Evolutionary conservation across 306 rosid species (phyloP).

Genomic region (Fagus crenata): DNA sequence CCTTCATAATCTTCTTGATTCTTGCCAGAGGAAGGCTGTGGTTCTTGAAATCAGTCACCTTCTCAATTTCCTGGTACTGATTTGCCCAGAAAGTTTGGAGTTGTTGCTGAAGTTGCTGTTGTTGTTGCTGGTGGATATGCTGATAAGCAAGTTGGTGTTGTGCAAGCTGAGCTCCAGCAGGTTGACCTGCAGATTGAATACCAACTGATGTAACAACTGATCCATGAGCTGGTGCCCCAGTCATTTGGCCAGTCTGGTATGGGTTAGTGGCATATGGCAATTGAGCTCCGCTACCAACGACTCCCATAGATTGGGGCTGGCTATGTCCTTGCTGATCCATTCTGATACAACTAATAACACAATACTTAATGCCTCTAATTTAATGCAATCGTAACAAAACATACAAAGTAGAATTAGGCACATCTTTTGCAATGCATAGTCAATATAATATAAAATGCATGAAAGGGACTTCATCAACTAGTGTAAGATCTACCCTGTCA

Average conservation of each 20-base stretch:
- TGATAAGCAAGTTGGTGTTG: constrained; percentile 68
- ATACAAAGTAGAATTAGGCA: background rate
- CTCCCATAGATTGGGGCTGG: constrained; percentile 43
- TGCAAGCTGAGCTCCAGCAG: constrained; percentile 49
- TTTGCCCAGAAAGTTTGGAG: constrained; percentile 57
- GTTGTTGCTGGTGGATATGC: constrained; percentile 55
- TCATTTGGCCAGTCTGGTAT: constrained; percentile 40
- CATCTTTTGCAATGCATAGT: background rate
- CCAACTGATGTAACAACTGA: constrained; percentile 38
- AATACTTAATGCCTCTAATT: constrained; percentile 17
- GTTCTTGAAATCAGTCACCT: constrained; percentile 68
- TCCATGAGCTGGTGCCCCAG: constrained; percentile 31
- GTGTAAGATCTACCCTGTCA: background rate
- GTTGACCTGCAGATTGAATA: constrained; percentile 46
- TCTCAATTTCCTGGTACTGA: constrained; percentile 60
- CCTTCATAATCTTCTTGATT: constrained; percentile 79
- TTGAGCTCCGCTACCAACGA: constrained; percentile 42
- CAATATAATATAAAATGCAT: background rate
- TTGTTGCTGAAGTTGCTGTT: constrained; percentile 58
- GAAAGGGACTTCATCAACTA: background rate
- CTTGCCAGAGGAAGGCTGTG: constrained; percentile 76
- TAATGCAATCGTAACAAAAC: background rate
- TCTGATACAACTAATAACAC: constrained; percentile 5
- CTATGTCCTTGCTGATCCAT: constrained; percentile 50
- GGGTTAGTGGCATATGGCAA: constrained; percentile 41